Percentiles rank a stretch among this genome's conserved stretches.
Evolutionary conservation across 306 rosid genomes (phyloP).

Genomic region (Cicer yamashitae): DNA sequence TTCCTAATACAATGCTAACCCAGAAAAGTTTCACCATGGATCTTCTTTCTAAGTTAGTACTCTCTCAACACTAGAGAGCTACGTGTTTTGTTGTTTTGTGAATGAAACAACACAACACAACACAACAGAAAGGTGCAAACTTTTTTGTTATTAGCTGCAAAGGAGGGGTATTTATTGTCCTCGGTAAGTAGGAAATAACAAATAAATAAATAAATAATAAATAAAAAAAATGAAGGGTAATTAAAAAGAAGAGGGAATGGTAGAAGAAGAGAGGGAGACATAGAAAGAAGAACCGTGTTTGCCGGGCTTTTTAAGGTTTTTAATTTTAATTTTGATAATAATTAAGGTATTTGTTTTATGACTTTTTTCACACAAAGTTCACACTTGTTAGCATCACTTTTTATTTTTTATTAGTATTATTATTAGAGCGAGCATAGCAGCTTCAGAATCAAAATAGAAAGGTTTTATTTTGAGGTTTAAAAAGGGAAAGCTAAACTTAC

Average conservation of each 20-base stretch:
- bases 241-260: neutral
- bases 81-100: conserved; percentile 5
- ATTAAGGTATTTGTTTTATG: too few relatives aligned
- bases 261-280: conserved; percentile 21
- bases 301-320: conserved; percentile 55
- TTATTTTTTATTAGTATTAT: neutral
- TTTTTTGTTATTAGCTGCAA: neutral
- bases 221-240: neutral
- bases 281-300: conserved; percentile 28
- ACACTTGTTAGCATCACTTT: too few relatives aligned
- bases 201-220: neutral
- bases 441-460: neutral
- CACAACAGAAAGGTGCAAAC: conserved; percentile 3
- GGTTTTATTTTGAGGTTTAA: neutral
- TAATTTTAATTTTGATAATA: too few relatives aligned
- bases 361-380: too few relatives aligned
- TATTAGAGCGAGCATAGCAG: conserved; percentile 23
- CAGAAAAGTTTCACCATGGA: conserved; percentile 53
- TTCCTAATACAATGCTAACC: conserved; percentile 51
- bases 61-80: conserved; percentile 8
- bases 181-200: neutral
- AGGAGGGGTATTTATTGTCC: conserved; percentile 1
- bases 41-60: neutral
- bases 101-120: conserved; percentile 23
- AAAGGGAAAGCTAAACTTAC: neutral